Evolutionary conservation across 2,329 filamentous ascomycete species (phyloP).

Genomic region (Mariannaea elegans): DNA sequence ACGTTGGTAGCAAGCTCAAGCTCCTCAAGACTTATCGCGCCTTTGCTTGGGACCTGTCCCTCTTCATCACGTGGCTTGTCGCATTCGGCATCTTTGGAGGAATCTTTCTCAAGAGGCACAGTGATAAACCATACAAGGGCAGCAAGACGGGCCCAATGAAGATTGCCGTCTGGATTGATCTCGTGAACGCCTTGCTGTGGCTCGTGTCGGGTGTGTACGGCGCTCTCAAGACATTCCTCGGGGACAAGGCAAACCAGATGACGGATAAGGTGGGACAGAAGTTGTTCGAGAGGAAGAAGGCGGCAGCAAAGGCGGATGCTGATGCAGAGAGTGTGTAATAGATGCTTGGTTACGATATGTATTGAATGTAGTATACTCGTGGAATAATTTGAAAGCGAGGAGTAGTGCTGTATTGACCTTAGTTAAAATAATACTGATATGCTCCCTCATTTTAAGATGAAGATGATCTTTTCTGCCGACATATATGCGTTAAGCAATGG

Average conservation of each 20-base stretch:
- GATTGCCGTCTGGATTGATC: slow-evolving; percentile 75
- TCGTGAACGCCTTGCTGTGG: slow-evolving; percentile 75
- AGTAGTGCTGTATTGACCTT: too few relatives aligned
- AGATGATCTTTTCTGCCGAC: too few relatives aligned
- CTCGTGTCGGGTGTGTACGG: slow-evolving; percentile 57
- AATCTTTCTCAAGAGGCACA: slow-evolving; percentile 71
- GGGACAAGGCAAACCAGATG: slow-evolving; percentile 50
- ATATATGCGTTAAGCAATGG: too few relatives aligned
- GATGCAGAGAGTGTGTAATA: slow-evolving; percentile 45
- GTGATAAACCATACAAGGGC: slow-evolving; percentile 59
- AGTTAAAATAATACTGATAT: too few relatives aligned
- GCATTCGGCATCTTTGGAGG: slow-evolving; percentile 77
- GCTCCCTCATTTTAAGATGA: too few relatives aligned
- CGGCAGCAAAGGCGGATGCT: slow-evolving; percentile 33
- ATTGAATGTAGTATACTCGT: too few relatives aligned
- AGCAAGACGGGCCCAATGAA: slow-evolving; percentile 65
- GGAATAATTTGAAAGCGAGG: too few relatives aligned
- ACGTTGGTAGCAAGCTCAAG: slow-evolving; percentile 45
- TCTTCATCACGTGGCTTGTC: slow-evolving; percentile 66
- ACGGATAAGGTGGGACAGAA: slow-evolving; percentile 51
- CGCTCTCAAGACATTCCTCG: slow-evolving; percentile 50
- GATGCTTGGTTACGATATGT: too few relatives aligned
- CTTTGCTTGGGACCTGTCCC: slow-evolving; percentile 54
- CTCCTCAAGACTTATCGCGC: slow-evolving; percentile 52
- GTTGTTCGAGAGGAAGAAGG: slow-evolving; percentile 48